Percentiles rank a stretch among this genome's conserved stretches.
Conservation (phyloP, 805 yeast genomes). For the Pichia heedii region DNA sequence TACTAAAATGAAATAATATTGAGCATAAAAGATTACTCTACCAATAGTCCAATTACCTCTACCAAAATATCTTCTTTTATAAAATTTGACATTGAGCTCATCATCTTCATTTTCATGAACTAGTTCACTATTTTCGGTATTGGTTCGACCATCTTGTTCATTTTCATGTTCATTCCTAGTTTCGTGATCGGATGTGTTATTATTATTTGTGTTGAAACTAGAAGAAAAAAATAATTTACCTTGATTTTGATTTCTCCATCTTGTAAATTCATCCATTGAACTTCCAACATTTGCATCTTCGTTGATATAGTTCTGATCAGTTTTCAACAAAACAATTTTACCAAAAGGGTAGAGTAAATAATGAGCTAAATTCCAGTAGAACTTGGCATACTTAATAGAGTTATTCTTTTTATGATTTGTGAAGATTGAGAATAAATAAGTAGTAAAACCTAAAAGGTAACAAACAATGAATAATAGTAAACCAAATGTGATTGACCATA, state of each 20-base stretch:
- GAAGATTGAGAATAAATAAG: slow-evolving; percentile 36
- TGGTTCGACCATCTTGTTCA: background rate
- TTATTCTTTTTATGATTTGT: slow-evolving; percentile 34
- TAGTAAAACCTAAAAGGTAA: slow-evolving; percentile 37
- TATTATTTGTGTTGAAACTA: background rate
- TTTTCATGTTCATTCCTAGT: background rate
- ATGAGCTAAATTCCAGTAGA: slow-evolving; percentile 53
- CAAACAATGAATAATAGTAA: slow-evolving; percentile 47
- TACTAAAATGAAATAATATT: slow-evolving; percentile 58
- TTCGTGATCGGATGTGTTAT: background rate
- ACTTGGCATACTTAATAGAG: slow-evolving; percentile 54
- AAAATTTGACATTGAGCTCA: slow-evolving; percentile 20
- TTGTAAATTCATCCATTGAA: slow-evolving; percentile 70
- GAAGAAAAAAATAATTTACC: slow-evolving; percentile 74
- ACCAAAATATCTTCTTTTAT: slow-evolving; percentile 59
- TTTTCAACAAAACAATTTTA: slow-evolving; percentile 66
- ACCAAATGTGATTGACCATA: slow-evolving; percentile 76
- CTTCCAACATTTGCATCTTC: slow-evolving; percentile 91
- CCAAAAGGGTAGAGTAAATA: slow-evolving; percentile 86
- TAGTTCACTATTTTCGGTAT: background rate
- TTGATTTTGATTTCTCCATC: slow-evolving; percentile 79
- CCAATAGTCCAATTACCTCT: slow-evolving; percentile 89
- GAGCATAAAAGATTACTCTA: slow-evolving; percentile 62
- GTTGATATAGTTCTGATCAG: slow-evolving; percentile 68
- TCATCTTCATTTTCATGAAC: slow-evolving; percentile 16